phyloP scores from a whole-genome alignment of 116 monocot species.

The Dioscorea cayenensis region DNA sequence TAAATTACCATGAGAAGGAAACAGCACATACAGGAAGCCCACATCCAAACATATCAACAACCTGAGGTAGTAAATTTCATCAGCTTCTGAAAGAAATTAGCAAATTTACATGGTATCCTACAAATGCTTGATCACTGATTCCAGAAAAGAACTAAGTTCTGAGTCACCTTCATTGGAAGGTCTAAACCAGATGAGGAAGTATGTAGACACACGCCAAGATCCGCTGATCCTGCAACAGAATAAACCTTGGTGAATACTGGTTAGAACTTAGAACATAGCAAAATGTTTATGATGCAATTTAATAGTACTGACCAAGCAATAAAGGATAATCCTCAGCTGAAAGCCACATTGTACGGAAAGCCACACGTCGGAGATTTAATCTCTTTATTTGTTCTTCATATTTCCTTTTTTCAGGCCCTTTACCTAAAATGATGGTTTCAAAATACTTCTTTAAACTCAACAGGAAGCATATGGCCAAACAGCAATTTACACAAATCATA shows the following conservation, averaged over 20 bases:
- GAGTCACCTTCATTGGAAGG: constrained; percentile 92
- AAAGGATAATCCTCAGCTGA: constrained; percentile 86
- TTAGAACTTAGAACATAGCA: background rate
- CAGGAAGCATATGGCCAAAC: background rate
- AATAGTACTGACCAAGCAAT: constrained; percentile 53
- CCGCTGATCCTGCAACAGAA: constrained; percentile 73
- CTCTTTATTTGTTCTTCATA: constrained; percentile 76
- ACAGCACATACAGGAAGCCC: constrained; percentile 92
- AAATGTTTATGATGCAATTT: background rate
- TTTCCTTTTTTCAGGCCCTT: constrained; percentile 88
- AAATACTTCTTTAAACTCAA: background rate
- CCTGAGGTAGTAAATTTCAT: constrained; percentile 36
- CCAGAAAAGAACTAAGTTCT: constrained; percentile 1
- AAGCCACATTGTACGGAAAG: constrained; percentile 94
- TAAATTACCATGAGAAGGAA: constrained; percentile 81
- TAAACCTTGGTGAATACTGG: background rate
- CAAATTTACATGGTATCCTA: background rate
- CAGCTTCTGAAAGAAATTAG: background rate
- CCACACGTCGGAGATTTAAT: constrained; percentile 79
- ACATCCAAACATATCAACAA: constrained; percentile 99
- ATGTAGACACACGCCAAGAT: constrained; percentile 90
- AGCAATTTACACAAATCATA: constrained; percentile 12
- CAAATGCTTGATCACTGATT: background rate
- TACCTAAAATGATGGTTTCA: constrained; percentile 39
- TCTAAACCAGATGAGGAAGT: constrained; percentile 97